phyloP scores from a whole-genome alignment of 345 rosid species.

The Dovyalis caffra region DNA sequence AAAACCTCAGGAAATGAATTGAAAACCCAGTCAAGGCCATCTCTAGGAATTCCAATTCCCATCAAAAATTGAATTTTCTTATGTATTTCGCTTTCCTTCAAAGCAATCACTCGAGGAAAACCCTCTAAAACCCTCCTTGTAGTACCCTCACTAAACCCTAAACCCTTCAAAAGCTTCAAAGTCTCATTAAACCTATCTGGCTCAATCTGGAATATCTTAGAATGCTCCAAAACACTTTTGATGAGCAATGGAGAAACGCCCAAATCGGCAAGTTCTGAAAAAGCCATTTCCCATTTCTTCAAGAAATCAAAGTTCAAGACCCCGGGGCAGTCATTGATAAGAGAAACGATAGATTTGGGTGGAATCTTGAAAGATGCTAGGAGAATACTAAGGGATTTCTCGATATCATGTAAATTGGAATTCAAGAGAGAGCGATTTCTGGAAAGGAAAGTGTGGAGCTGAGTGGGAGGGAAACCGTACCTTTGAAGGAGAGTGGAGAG shows the following conservation, averaged over 20 bases:
- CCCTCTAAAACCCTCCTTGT: conserved; percentile 47
- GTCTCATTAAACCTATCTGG: conserved; percentile 43
- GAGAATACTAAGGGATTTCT: conserved; percentile 54
- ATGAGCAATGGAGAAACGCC: conserved; percentile 39
- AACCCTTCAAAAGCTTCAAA: conserved; percentile 43
- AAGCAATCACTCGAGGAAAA: conserved; percentile 47
- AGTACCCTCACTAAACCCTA: conserved; percentile 57
- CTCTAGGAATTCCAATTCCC: conserved; percentile 38
- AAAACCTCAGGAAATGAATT: conserved; percentile 46
- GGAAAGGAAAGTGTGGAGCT: conserved; percentile 44
- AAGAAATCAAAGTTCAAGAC: conserved; percentile 57
- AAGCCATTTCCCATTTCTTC: conserved; percentile 51
- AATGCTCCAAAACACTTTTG: conserved; percentile 47
- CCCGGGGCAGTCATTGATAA: conserved; percentile 61
- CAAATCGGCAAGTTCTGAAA: conserved; percentile 24
- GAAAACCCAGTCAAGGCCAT: conserved; percentile 49
- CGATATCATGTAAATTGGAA: conserved; percentile 43
- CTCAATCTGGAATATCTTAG: conserved; percentile 44
- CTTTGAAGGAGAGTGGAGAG: conserved; percentile 64
- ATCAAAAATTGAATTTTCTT: conserved; percentile 50
- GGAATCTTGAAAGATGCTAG: conserved; percentile 54
- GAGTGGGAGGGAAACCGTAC: conserved; percentile 64
- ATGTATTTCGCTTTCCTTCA: conserved; percentile 44
- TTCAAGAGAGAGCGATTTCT: conserved; percentile 40
- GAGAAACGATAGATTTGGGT: conserved; percentile 44